These are phyloP conservation scores for Colletotrichum tamarilloi DNA, from an alignment of 2,329 filamentous ascomycete genomes.

Conservation along the genomic window DNA sequence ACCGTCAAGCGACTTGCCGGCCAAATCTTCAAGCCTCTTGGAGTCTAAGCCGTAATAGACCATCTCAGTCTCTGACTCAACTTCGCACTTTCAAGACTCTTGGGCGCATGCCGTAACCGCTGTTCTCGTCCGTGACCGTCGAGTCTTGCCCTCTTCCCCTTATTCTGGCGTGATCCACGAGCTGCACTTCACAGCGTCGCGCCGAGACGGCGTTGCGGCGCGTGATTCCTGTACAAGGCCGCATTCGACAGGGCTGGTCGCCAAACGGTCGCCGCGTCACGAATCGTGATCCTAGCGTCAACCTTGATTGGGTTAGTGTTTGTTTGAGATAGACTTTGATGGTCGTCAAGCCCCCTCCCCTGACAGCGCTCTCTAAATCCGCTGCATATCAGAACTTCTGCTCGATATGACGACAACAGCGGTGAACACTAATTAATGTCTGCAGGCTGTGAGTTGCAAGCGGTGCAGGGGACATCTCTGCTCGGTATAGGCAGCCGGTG, in stretches of 20 bases:
- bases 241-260: conserved; percentile 6
- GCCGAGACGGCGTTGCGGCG: conserved; percentile 1
- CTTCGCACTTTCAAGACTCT: too few species aligned
- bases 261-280: not conserved
- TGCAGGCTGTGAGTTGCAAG: not conserved
- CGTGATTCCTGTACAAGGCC: not conserved
- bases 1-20: not conserved
- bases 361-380: not conserved
- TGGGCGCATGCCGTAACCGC: not conserved
- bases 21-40: too few species aligned
- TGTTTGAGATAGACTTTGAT: conserved; percentile 20
- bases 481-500: conserved; percentile 7
- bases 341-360: conserved; percentile 4
- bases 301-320: conserved; percentile 6
- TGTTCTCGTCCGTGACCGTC: not conserved
- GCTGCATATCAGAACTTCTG: not conserved
- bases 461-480: conserved; percentile 11
- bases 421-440: not conserved
- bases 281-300: conserved; percentile 3
- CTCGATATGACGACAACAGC: not conserved
- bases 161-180: not conserved
- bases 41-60: not conserved
- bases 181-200: not conserved
- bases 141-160: not conserved
- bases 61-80: not conserved